A percentile compares a stretch with the other conserved stretches of the same genome.
Conservation (phyloP, 1,139 yeast species). For the Geotrichum klebahnii region DNA sequence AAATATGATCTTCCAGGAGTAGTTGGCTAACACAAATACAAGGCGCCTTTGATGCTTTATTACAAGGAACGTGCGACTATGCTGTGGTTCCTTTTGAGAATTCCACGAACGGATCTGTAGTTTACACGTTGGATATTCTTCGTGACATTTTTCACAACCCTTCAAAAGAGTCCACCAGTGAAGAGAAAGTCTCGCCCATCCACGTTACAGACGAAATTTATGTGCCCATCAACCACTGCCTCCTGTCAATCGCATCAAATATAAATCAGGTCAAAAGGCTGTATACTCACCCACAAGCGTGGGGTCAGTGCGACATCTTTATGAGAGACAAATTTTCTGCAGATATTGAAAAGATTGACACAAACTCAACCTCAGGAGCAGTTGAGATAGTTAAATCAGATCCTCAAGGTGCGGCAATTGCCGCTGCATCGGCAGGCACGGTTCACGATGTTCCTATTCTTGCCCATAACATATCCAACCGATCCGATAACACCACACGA, state of each 20-base stretch:
- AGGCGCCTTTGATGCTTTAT: slow-evolving; percentile 59
- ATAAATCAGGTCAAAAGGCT: slow-evolving; percentile 50
- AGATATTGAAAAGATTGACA: slow-evolving; percentile 47
- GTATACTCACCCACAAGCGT: slow-evolving; percentile 94
- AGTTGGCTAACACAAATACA: slow-evolving; percentile 7
- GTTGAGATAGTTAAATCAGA: slow-evolving; percentile 53
- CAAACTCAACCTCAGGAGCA: slow-evolving; percentile 78
- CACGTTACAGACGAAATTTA: slow-evolving; percentile 71
- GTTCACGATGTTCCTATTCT: slow-evolving; percentile 59
- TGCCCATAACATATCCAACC: slow-evolving; percentile 60
- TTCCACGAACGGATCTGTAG: slow-evolving; percentile 92
- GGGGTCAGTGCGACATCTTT: slow-evolving; percentile 81
- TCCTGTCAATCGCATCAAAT: slow-evolving; percentile 49
- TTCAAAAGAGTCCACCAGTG: background rate
- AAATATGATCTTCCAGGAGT: slow-evolving; percentile 1
- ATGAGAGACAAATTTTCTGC: slow-evolving; percentile 38
- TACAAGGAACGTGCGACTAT: slow-evolving; percentile 49
- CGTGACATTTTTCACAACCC: slow-evolving; percentile 54
- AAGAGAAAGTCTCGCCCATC: background rate
- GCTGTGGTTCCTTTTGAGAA: slow-evolving; percentile 92
- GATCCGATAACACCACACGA: slow-evolving; percentile 72
- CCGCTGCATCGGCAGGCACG: slow-evolving; percentile 59
- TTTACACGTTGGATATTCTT: slow-evolving; percentile 73
- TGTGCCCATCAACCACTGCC: slow-evolving; percentile 76
- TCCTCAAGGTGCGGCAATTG: slow-evolving; percentile 48